Conservation (phyloP, 177 flowering plant genomes). For the Vitis hybrid region DNA sequence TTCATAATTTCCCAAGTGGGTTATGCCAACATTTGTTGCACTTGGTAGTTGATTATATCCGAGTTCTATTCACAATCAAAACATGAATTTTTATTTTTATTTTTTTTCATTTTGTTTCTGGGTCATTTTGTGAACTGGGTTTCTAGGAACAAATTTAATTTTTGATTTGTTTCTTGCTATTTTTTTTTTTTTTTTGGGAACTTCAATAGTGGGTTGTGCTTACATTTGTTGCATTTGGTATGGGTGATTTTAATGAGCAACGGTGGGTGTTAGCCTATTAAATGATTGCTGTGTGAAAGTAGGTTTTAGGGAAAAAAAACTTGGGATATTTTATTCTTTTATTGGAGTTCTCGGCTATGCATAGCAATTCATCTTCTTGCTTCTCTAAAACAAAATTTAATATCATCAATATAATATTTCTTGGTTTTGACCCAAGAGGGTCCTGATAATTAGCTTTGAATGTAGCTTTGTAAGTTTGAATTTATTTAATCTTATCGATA, state of each 20-base stretch:
- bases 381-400: background rate
- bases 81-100: background rate
- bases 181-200: too few relatives aligned
- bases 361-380: background rate
- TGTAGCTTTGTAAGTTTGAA: too few relatives aligned
- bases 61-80: background rate
- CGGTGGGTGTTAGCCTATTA: background rate
- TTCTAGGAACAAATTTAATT: too few relatives aligned
- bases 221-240: too few relatives aligned
- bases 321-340: too few relatives aligned
- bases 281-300: background rate
- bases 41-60: too few relatives aligned
- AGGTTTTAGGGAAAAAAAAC: background rate
- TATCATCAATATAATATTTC: background rate
- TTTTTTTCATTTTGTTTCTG: background rate
- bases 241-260: background rate
- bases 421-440: background rate
- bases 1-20: background rate
- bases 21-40: too few relatives aligned
- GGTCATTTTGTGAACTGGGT: too few relatives aligned
- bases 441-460: background rate
- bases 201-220: too few relatives aligned
- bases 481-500: too few relatives aligned
- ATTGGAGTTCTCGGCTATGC: background rate
- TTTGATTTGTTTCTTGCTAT: too few relatives aligned